Percentiles rank a stretch among this genome's conserved stretches.
phyloP scores from a whole-genome alignment of 1,284 basidiomycete species.

The Schizophyllum commune region DNA sequence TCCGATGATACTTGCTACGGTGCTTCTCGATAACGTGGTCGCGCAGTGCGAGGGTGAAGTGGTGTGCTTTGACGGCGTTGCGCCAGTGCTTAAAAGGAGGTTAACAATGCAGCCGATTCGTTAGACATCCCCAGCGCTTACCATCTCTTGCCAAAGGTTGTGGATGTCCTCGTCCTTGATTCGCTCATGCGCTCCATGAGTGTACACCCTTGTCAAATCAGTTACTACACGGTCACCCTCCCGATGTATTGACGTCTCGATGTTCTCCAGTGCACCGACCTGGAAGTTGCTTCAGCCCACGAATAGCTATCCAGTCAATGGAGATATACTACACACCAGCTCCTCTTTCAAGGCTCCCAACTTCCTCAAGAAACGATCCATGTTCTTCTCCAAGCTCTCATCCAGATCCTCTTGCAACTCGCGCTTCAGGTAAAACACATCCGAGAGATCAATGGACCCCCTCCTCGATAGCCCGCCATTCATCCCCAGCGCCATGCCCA shows the following conservation, averaged over 20 bases:
- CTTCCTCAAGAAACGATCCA: conserved; percentile 30
- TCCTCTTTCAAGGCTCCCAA: conserved; percentile 31
- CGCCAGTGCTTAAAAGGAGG: conserved; percentile 36
- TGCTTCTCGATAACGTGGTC: conserved; percentile 30
- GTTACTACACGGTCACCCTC: conserved; percentile 28
- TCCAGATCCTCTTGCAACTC: conserved; percentile 31
- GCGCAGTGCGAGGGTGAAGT: conserved; percentile 32
- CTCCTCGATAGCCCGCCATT: conserved; percentile 6
- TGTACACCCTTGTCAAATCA: conserved; percentile 23
- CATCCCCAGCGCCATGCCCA: not conserved
- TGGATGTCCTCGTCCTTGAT: conserved; percentile 22
- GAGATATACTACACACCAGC: not conserved
- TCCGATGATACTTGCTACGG: conserved; percentile 9
- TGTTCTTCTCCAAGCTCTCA: conserved; percentile 25
- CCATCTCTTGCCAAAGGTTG: conserved; percentile 7
- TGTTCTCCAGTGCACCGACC: conserved; percentile 11
- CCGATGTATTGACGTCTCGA: conserved; percentile 20
- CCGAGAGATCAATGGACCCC: conserved; percentile 12
- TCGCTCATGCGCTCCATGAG: conserved; percentile 26
- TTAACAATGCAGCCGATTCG: too few species aligned
- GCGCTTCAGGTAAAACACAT: conserved; percentile 14
- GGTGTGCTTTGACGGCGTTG: conserved; percentile 32
- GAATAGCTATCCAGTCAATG: not conserved
- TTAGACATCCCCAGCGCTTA: too few species aligned
- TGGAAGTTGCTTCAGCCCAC: not conserved